Evolutionary conservation across 1,284 basidiomycete genomes (phyloP), one percentile per base, ranked within the genome.

Genomic region (Naganishia liquefaciens): DNA sequence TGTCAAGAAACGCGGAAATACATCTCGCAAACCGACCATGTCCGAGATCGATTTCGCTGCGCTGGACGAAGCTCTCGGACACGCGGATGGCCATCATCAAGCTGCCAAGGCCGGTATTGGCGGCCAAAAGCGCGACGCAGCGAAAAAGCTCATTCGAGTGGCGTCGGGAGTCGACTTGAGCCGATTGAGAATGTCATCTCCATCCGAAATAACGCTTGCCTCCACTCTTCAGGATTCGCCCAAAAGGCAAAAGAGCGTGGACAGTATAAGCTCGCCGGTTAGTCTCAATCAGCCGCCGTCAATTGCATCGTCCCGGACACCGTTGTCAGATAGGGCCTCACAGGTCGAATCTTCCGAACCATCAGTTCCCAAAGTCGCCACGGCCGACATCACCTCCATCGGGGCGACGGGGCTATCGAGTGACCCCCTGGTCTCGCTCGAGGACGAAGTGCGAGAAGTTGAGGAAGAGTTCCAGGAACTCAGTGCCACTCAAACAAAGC

Each of bases 401-500:
- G 57, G 46, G 2, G 57, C 57, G 2, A 50, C 57, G 15, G 57
- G 57, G 1, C 33, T 33, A 13, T 60, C 57, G 2, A 60, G 57
- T 23, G 57, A 50, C 27, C 44, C 57, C 30, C 28, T 33, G n/a
- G 17, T 50, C 2, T 49, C 47, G 15, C 43, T 57, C 17, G 49
- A 50, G 9, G 63, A 65, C 13, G 63, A 65, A 2, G 30, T 60
- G n/a, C 47, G 33, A 23, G 61, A 57, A 30, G 68, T 66, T 2
- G 68, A 69, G 30, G 69, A 70, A 17, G 72, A 73, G 46, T 37
- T 74, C 17, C 55, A 70, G 53, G 65, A 67, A 11, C 68, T 76
- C 2, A 67, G 70, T 1, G 68, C 71, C 2, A 69, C 68, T 11
- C 73, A 74, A 70, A 69, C 71, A 54, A 78, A 76, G 71, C 66